These are phyloP conservation scores for Aspergillus sergii DNA, from an alignment of 2,329 filamentous ascomycete species.

Conservation along the genomic window DNA sequence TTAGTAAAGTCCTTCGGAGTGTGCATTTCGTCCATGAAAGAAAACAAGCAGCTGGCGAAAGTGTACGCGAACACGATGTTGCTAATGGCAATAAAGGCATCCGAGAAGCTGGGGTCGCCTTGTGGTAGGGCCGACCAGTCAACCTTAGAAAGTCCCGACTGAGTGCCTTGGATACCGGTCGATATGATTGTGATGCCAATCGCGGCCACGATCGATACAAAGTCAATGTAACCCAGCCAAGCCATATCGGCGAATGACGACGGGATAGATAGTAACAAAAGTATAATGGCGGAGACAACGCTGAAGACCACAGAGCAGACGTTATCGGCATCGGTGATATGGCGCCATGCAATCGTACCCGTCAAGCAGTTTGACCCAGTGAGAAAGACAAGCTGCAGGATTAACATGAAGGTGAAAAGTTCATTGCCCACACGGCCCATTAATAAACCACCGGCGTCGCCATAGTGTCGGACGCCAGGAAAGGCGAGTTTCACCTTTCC, in stretches of 20 bases:
- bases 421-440: conserved; percentile 47
- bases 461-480: conserved; percentile 45
- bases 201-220: not conserved
- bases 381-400: conserved; percentile 44
- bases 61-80: conserved; percentile 40
- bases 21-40: conserved; percentile 10
- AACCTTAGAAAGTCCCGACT: not conserved
- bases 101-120: conserved; percentile 23
- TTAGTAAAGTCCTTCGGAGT: conserved; percentile 6
- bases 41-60: conserved; percentile 29
- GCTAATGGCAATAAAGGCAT: conserved; percentile 27
- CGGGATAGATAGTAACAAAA: not conserved
- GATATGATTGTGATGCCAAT: not conserved
- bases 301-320: conserved; percentile 28
- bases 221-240: not conserved
- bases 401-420: conserved; percentile 45
- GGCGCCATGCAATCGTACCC: conserved; percentile 48
- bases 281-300: not conserved
- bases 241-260: not conserved
- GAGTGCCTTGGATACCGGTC: not conserved
- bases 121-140: conserved; percentile 14
- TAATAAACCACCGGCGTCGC: conserved; percentile 46
- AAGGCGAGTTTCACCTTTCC: conserved; percentile 38
- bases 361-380: conserved; percentile 49
- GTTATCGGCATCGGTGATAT: conserved; percentile 36